Conservation (phyloP, 176 grass and related monocot species). For the bread wheat (Triticum aestivum) region IWGSC_CS_RefSeq_v2.1 NC_057813.1:527092605-527093104, state of each 20-base stretch:
- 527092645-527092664: too few relatives aligned
- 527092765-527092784: too few relatives aligned
- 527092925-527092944: constrained; percentile 20
- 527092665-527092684: too few relatives aligned
- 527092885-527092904: constrained; percentile 6
- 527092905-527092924: constrained; percentile 7
- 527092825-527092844: too few relatives aligned
- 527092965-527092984: constrained; percentile 31
- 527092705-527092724: too few relatives aligned
- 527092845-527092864: neutral
- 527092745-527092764: too few relatives aligned
- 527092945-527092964: constrained; percentile 43
- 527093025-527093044: constrained; percentile 33
- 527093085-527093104: constrained; percentile 91
- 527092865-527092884: constrained; percentile 8
- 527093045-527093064: constrained; percentile 6
- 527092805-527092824: too few relatives aligned
- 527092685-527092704: too few relatives aligned
- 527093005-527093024: constrained; percentile 11
- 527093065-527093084: constrained; percentile 86
- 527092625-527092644: too few relatives aligned
- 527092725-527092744: too few relatives aligned
- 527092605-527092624: too few relatives aligned
- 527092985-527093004: constrained; percentile 23
- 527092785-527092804: too few relatives aligned